Conservation (phyloP, 345 rosid genomes). For the Acer yangbiense region DNA sequence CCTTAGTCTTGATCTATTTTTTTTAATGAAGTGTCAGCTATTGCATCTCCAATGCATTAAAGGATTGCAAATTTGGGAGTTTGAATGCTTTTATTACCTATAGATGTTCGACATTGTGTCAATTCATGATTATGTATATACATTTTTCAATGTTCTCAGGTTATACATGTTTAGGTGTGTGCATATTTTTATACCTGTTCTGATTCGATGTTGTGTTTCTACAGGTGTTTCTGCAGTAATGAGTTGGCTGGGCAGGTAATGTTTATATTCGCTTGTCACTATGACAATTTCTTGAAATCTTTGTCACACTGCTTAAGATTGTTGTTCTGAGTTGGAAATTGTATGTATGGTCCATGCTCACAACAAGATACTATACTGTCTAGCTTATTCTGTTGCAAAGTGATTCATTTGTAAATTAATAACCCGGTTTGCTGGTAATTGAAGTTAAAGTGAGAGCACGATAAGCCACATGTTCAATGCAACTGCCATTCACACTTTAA, state of each 20-base stretch:
- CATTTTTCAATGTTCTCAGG: background rate
- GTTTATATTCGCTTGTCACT: background rate
- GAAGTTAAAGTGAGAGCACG: background rate
- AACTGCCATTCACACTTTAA: background rate
- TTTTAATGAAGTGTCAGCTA: background rate
- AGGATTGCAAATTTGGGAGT: constrained; percentile 1
- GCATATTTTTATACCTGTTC: constrained; percentile 1
- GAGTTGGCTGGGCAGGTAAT: constrained; percentile 77
- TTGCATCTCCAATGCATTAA: background rate
- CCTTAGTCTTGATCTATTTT: background rate
- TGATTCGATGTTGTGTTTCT: constrained; percentile 23
- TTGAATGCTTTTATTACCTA: background rate
- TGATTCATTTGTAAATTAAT: constrained; percentile 1
- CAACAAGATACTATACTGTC: background rate
- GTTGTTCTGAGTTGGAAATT: background rate
- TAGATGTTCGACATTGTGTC: background rate
- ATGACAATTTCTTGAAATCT: background rate
- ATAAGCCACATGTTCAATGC: background rate
- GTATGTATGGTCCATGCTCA: too few relatives aligned
- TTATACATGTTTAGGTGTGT: background rate
- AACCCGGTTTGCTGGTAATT: background rate
- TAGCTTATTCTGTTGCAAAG: background rate
- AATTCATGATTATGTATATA: background rate
- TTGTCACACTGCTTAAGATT: background rate
- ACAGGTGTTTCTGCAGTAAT: constrained; percentile 71